These are phyloP conservation scores for Anisodus tanguticus DNA, from an alignment of 257 asterid genomes.

Conservation along the genomic window DNA sequence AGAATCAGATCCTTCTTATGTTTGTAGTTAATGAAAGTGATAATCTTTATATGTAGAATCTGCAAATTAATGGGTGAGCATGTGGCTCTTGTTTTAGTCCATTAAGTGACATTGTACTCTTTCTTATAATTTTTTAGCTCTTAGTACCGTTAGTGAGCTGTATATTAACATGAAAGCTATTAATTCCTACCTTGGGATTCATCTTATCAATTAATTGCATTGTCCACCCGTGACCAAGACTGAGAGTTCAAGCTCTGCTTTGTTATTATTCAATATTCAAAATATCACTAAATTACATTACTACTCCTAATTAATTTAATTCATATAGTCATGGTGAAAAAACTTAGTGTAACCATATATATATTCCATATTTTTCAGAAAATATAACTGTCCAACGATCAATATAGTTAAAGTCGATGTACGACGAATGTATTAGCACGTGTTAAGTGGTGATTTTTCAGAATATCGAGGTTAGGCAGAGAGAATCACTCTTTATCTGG, in stretches of 20 bases:
- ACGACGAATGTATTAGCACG: not conserved
- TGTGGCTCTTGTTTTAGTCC: slow-evolving; percentile 20
- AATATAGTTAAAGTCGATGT: no score
- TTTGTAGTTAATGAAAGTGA: not conserved
- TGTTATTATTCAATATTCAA: no score
- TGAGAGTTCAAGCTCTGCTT: not conserved
- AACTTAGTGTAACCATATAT: no score
- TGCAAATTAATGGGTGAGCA: slow-evolving; percentile 14
- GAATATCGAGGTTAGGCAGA: not conserved
- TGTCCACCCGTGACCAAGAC: not conserved
- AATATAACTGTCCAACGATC: no score
- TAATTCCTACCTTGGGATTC: not conserved
- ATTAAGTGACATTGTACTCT: slow-evolving; percentile 15
- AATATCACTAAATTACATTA: not conserved
- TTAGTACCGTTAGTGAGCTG: slow-evolving; percentile 27
- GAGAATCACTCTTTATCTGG: slow-evolving; percentile 17
- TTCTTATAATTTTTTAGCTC: not conserved
- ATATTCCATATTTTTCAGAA: no score
- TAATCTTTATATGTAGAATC: not conserved
- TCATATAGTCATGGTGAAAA: no score
- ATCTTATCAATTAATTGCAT: not conserved
- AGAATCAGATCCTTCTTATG: not conserved
- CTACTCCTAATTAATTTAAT: no score
- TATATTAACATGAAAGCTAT: not conserved
- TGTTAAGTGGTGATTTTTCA: no score